Base-by-base conservation (phyloP, 345 rosid genomes). In the Toxicodendron radicans region DNA sequence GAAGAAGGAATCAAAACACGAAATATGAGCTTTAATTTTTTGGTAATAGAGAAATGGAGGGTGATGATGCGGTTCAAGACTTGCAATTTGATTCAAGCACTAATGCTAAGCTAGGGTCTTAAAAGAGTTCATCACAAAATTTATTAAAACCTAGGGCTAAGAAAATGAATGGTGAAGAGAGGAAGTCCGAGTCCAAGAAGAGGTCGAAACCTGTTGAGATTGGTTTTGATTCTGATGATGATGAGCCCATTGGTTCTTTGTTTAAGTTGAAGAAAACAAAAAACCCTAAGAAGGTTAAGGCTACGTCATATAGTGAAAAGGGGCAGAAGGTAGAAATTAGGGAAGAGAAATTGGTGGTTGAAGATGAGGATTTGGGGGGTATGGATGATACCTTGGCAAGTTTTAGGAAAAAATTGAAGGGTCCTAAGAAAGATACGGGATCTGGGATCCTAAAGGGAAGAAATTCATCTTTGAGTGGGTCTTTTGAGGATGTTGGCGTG, bases 381-480 rank as follows among this genome's bases (percentile, higher is more conserved):
- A 90, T 96, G 98, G 91, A 89, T 81, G 99, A 90, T 73, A 96
- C 99, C 1, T 79, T 96, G 79, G 98, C 99, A 0, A 89, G 90
- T 81, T 89, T 96, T 79, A 87, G 91, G 91, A 93, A 90, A 87
- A 89, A 89, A 78, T 75, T 96, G 82, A 96, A 89, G 86, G 90
- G 88, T 74, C 86, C 83, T 0, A 93, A 89, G 83, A 91, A 88
- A 79, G 86, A 77, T 73, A 41, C 73, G 82, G 94, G 89, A 81
- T 76, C 80, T 57, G 89, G 81, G 61, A 75, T 51, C 53, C 56
- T 71, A 43, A 82, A 65, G 79, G 78, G 48, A 63, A 82, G 68
- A 69, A 68, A 72, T 69, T 51, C 43, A 54, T 72, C 66, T 64
- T 66, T 66, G 76, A 56, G 73, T 80, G 74, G 62, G 72, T 71